A percentile compares a stretch with the other conserved stretches of the same genome.
Conservation (phyloP, 2,329 filamentous ascomycete genomes). For the Chaetomiaceae sp. region DNA sequence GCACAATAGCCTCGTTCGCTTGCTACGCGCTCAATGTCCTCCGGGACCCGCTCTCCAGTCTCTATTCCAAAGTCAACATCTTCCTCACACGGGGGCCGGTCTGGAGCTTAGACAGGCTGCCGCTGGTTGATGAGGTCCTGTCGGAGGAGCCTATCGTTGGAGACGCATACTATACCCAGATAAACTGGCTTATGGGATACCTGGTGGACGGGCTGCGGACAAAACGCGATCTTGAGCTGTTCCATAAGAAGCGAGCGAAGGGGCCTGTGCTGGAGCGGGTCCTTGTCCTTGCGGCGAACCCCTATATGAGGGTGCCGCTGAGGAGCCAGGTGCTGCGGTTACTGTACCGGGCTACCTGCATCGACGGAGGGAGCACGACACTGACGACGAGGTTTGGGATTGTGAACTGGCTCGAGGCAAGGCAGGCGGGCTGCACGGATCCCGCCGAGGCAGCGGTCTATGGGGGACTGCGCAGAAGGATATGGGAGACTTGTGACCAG, state of each 20-base stretch:
- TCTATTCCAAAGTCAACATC: slow-evolving; percentile 82
- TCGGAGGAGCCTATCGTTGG: slow-evolving; percentile 66
- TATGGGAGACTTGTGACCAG: slow-evolving; percentile 63
- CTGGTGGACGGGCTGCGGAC: slow-evolving; percentile 64
- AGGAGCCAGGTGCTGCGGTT: slow-evolving; percentile 58
- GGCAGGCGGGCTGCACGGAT: slow-evolving; percentile 37
- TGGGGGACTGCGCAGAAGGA: slow-evolving; percentile 50
- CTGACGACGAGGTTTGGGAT: slow-evolving; percentile 72
- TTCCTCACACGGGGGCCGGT: slow-evolving; percentile 74
- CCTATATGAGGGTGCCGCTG: slow-evolving; percentile 55
- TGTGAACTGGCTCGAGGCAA: slow-evolving; percentile 68
- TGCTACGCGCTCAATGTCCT: slow-evolving; percentile 65
- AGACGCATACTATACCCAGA: slow-evolving; percentile 67
- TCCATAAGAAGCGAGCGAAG: slow-evolving; percentile 51
- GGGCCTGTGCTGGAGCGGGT: slow-evolving; percentile 64
- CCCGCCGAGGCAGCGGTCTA: slow-evolving; percentile 43
- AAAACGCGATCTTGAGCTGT: slow-evolving; percentile 54
- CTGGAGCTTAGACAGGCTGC: slow-evolving; percentile 70
- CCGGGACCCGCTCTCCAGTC: slow-evolving; percentile 69
- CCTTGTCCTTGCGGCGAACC: slow-evolving; percentile 63
- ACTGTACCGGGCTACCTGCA: slow-evolving; percentile 61
- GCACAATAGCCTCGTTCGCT: slow-evolving; percentile 71
- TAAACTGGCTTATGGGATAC: slow-evolving; percentile 69
- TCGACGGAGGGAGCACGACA: slow-evolving; percentile 72
- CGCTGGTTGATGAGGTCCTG: slow-evolving; percentile 62